Evolutionary conservation across 345 rosid species (phyloP).

Genomic region (Hypericum androsaemum): DNA sequence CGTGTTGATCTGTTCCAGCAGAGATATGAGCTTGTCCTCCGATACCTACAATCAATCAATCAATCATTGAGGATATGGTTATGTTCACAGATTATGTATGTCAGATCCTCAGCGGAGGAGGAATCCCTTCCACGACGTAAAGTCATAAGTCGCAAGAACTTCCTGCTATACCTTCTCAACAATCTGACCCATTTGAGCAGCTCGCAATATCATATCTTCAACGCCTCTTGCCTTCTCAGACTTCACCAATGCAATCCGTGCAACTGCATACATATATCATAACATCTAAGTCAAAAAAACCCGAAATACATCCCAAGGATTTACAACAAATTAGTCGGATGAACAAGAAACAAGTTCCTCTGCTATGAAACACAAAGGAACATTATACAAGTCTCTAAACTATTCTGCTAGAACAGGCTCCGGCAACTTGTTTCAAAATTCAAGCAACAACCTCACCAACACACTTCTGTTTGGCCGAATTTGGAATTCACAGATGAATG

Average conservation of each 20-base stretch:
- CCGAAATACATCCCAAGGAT: not conserved
- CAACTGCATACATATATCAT: slow-evolving; percentile 33
- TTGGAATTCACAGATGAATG: too few relatives aligned
- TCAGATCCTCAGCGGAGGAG: not conserved
- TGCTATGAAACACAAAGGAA: too few relatives aligned
- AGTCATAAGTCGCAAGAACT: not conserved
- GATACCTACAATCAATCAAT: slow-evolving; percentile 81
- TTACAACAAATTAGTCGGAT: not conserved
- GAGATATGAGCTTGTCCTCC: slow-evolving; percentile 77
- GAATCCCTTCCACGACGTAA: not conserved
- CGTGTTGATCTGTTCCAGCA: slow-evolving; percentile 88
- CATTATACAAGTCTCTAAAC: too few relatives aligned
- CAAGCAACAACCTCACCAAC: too few relatives aligned
- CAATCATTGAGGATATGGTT: slow-evolving; percentile 34
- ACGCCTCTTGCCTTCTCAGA: slow-evolving; percentile 96
- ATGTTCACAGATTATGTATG: slow-evolving; percentile 50
- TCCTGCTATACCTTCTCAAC: slow-evolving; percentile 60
- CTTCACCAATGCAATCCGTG: slow-evolving; percentile 92
- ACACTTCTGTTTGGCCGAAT: too few relatives aligned
- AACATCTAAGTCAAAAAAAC: not conserved
- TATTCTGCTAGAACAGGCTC: too few relatives aligned
- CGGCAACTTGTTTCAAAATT: too few relatives aligned
- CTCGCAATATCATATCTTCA: slow-evolving; percentile 77
- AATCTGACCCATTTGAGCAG: slow-evolving; percentile 91
- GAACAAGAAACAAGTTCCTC: too few relatives aligned